Percentiles rank a stretch among this genome's conserved stretches.
Conservation (phyloP, 1,284 basidiomycete genomes). For the Malassezia arunalokei region DNA sequence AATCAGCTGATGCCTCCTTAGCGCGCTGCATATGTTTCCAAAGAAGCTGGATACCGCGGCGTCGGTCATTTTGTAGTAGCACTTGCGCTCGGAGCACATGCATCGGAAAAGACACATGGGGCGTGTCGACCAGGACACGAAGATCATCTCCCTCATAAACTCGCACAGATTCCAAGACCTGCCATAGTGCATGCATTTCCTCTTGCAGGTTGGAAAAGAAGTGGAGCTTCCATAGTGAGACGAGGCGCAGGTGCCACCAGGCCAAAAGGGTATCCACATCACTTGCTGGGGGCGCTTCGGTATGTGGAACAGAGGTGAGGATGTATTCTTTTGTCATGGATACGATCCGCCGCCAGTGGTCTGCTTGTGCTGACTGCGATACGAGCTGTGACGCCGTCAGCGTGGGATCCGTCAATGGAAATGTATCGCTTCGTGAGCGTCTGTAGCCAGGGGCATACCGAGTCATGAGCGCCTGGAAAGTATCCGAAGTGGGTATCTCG, state of each 20-base stretch:
- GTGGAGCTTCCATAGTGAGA: conserved; percentile 7
- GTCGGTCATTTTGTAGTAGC: neutral
- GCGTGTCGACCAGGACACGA: neutral
- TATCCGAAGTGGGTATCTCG: neutral
- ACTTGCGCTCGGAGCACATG: conserved; percentile 2
- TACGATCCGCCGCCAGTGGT: conserved; percentile 5
- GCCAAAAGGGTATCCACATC: neutral
- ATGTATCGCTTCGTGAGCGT: neutral
- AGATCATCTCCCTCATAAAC: neutral
- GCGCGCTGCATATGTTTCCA: neutral
- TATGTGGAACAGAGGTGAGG: neutral
- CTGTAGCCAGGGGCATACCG: conserved; percentile 2
- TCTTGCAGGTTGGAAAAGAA: neutral
- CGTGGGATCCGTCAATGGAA: neutral
- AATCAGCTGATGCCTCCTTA: neutral
- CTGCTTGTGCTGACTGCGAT: neutral
- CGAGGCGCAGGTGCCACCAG: conserved; percentile 13
- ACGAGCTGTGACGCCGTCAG: neutral
- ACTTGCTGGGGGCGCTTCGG: neutral
- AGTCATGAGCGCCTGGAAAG: neutral
- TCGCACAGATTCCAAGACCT: conserved; percentile 3
- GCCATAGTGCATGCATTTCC: conserved; percentile 2
- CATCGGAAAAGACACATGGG: neutral
- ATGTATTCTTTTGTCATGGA: neutral
- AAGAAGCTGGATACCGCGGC: neutral